Evolutionary conservation across 2,329 filamentous ascomycete genomes (phyloP), one percentile per base, ranked within the genome.

Genomic region (Gnomoniopsis smithogilvyi): DNA sequence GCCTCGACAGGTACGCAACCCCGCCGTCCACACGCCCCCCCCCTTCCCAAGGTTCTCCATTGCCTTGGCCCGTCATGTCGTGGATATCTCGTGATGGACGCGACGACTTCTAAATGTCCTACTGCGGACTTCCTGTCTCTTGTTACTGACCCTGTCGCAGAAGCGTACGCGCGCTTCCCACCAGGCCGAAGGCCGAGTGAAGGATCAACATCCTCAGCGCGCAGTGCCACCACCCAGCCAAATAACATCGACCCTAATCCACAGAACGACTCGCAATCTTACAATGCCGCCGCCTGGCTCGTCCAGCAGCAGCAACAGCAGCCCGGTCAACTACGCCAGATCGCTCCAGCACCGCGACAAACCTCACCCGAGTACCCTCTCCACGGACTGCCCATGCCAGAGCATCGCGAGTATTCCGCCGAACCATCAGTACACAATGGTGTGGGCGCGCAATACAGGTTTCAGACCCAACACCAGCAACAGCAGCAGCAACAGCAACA

Each of bases 281-380:
- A 81, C 17, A 30, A 50, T 50, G 54, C 54, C 64, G 67, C 72
- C 21, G 78, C 80, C 72, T 85, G 82, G 82, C 67, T 79, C n/a
- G 52, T 67, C 64, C 57, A 64, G 62, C 54, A 62, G 73, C 54
- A 78, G 74, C 63, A 75, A 4, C 59, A 58, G 15, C 59, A 61
- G 19, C 76, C 79, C 63, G 66, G 64, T 53, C 77, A 78, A 55
- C 66, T 73, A 11, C 77, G 77, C 66, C 75, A 78, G 51, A 76
- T 83, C 63, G 67, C 70, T 8, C 67, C 71, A 17, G 69, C 70
- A 8, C 66, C 70, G 36, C 71, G 75, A 34, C 78, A 79, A 55
- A 78, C 87, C 75, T 78, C 81, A 3, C 73, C 81, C 24, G 84
- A 87, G 64, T 83, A 84, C 61, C 79, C 86, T 73, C 80, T 87